These are phyloP conservation scores for Fusarium praegraminearum DNA, from an alignment of 2,329 filamentous ascomycete genomes.

Conservation along the genomic window DNA sequence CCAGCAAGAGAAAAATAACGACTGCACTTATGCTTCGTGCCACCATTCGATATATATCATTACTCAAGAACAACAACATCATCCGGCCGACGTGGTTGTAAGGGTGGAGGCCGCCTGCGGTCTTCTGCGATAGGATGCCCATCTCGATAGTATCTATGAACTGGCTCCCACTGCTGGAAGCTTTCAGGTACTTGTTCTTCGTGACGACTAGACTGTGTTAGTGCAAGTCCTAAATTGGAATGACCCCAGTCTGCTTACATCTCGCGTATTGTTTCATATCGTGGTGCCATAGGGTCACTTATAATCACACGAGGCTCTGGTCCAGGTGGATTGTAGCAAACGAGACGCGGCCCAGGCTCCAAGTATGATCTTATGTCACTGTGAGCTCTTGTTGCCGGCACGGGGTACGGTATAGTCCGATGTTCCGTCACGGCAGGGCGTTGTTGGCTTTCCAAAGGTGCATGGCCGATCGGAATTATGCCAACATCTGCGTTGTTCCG, in stretches of 20 bases:
- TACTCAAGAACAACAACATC: slow-evolving; percentile 52
- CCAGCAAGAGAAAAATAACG: slow-evolving; percentile 1
- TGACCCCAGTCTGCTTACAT: slow-evolving; percentile 39
- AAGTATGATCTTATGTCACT: slow-evolving; percentile 12
- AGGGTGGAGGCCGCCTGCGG: slow-evolving; percentile 29
- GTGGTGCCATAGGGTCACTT: slow-evolving; percentile 15
- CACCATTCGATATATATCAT: slow-evolving; percentile 16
- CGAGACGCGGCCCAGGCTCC: slow-evolving; percentile 18
- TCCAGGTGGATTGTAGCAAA: slow-evolving; percentile 19
- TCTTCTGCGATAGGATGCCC: slow-evolving; percentile 26
- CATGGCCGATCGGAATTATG: slow-evolving; percentile 33
- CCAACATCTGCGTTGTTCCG: slow-evolving; percentile 39
- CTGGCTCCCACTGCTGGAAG: slow-evolving; percentile 28
- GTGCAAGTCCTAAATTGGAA: not conserved
- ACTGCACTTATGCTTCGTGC: not conserved
- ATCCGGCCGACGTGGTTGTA: slow-evolving; percentile 43
- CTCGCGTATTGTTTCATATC: slow-evolving; percentile 40
- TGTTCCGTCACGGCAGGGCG: slow-evolving; percentile 24
- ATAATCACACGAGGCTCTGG: slow-evolving; percentile 31
- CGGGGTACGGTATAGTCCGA: slow-evolving; percentile 15
- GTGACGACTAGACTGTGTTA: slow-evolving; percentile 38
- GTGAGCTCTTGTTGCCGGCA: slow-evolving; percentile 9
- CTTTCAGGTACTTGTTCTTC: slow-evolving; percentile 16
- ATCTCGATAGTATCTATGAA: slow-evolving; percentile 34
- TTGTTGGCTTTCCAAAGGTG: slow-evolving; percentile 21